Evolutionary conservation across 108 stramenopile genomes (phyloP).

Genomic region (Phaeodactylum tricornutum): DNA sequence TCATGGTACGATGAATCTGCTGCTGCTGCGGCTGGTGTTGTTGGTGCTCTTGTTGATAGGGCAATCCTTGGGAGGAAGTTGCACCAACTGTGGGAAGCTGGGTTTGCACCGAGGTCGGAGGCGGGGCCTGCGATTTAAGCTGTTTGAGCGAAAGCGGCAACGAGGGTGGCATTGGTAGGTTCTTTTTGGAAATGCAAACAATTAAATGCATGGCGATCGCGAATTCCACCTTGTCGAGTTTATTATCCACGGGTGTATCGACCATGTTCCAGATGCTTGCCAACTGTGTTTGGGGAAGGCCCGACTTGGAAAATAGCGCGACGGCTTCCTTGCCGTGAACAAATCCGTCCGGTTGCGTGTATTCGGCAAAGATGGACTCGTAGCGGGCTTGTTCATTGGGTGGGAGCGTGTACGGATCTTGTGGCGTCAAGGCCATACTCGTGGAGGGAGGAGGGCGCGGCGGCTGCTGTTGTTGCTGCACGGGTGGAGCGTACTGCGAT

Average conservation of each 20-base stretch:
- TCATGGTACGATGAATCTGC: not conserved
- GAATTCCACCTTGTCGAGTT: slow-evolving; percentile 81
- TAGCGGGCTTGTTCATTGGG: slow-evolving; percentile 72
- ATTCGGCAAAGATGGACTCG: slow-evolving; percentile 75
- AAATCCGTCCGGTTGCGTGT: slow-evolving; percentile 74
- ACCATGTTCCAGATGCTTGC: slow-evolving; percentile 82
- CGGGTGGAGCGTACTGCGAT: slow-evolving; percentile 2
- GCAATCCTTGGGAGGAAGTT: not conserved
- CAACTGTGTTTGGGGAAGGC: slow-evolving; percentile 27
- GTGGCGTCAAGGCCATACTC: slow-evolving; percentile 34
- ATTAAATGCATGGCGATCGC: slow-evolving; percentile 95
- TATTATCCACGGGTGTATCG: slow-evolving; percentile 83
- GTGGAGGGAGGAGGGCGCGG: slow-evolving; percentile 1
- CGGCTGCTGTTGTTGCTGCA: slow-evolving; percentile 9
- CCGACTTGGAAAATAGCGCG: slow-evolving; percentile 81
- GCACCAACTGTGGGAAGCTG: slow-evolving; percentile 1
- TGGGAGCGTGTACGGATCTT: slow-evolving; percentile 76
- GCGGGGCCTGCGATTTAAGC: slow-evolving; percentile 27
- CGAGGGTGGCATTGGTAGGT: slow-evolving; percentile 43
- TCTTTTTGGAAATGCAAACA: slow-evolving; percentile 85
- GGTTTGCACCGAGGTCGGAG: not conserved
- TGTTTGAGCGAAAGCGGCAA: slow-evolving; percentile 56
- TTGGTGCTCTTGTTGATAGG: not conserved
- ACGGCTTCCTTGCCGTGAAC: slow-evolving; percentile 84
- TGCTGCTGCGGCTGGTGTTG: not conserved